Conservation (phyloP, 805 yeast genomes). For the Saccharomycopsis microspora region DNA sequence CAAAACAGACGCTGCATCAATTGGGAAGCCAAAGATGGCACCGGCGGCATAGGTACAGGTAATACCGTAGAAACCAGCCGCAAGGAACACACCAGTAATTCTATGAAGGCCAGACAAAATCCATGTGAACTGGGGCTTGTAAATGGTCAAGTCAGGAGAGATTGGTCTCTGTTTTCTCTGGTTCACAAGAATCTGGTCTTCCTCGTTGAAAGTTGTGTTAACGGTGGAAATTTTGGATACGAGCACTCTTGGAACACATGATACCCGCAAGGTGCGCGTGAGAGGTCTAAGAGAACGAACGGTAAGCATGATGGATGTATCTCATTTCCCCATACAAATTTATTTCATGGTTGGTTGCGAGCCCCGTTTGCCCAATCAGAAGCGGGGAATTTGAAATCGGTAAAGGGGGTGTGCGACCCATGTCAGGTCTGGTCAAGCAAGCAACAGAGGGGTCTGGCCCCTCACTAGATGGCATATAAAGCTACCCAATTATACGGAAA, state of each 20-base stretch:
- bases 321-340: too few relatives aligned
- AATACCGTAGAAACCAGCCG: constrained; percentile 65
- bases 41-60: constrained; percentile 67
- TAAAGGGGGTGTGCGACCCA: too few relatives aligned
- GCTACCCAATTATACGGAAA: too few relatives aligned
- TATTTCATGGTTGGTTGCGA: too few relatives aligned
- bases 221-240: constrained; percentile 24
- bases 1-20: constrained; percentile 43
- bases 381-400: too few relatives aligned
- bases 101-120: constrained; percentile 75
- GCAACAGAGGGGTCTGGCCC: too few relatives aligned
- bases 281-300: neutral
- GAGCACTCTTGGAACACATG: neutral
- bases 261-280: neutral
- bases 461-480: too few relatives aligned
- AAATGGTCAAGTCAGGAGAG: constrained; percentile 84
- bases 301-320: neutral
- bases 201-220: constrained; percentile 47
- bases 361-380: too few relatives aligned
- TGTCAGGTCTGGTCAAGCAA: too few relatives aligned
- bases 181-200: constrained; percentile 55
- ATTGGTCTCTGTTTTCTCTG: constrained; percentile 85
- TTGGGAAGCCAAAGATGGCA: constrained; percentile 46
- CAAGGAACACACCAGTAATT: constrained; percentile 77
- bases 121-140: constrained; percentile 86